Evolutionary conservation across 1,284 basidiomycete species (phyloP).

Genomic region (Ganoderma resinaceum): DNA sequence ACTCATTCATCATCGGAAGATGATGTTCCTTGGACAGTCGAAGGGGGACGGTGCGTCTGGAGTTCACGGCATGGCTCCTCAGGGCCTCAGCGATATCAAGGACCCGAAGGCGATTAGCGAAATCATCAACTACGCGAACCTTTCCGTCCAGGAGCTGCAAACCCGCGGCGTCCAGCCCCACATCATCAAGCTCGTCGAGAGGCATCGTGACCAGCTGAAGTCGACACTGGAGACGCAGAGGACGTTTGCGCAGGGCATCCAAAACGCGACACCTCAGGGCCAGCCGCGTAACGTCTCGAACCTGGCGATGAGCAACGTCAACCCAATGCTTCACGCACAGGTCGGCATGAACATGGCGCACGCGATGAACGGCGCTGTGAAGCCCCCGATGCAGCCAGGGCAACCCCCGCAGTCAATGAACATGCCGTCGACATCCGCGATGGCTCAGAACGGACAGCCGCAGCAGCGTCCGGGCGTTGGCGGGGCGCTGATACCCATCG

Average conservation of each 20-base stretch:
- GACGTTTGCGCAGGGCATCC: slow-evolving; percentile 40
- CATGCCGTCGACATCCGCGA: slow-evolving; percentile 9
- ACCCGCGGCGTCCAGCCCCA: slow-evolving; percentile 55
- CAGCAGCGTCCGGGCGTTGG: slow-evolving; percentile 7
- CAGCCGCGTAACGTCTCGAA: slow-evolving; percentile 18
- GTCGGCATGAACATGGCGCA: slow-evolving; percentile 18
- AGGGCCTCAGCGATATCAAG: slow-evolving; percentile 19
- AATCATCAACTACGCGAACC: slow-evolving; percentile 51
- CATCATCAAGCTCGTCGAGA: slow-evolving; percentile 64
- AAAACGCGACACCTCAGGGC: slow-evolving; percentile 22
- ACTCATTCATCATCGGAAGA: slow-evolving; percentile 22
- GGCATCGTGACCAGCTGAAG: slow-evolving; percentile 55
- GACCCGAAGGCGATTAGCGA: slow-evolving; percentile 47
- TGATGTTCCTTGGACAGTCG: slow-evolving; percentile 18
- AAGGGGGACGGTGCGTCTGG: slow-evolving; percentile 9
- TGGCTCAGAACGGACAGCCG: slow-evolving; percentile 14
- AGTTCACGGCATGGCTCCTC: slow-evolving; percentile 3
- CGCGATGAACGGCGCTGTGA: not conserved
- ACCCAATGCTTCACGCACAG: slow-evolving; percentile 13
- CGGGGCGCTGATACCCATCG: not conserved
- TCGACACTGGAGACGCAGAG: slow-evolving; percentile 48
- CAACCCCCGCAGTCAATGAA: not conserved
- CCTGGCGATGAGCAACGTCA: slow-evolving; percentile 13
- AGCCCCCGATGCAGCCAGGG: slow-evolving; percentile 2
- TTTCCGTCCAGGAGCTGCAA: slow-evolving; percentile 58